Evolutionary conservation across 495 filamentous ascomycete species (phyloP).

Genomic region (Penicillium angulare): DNA sequence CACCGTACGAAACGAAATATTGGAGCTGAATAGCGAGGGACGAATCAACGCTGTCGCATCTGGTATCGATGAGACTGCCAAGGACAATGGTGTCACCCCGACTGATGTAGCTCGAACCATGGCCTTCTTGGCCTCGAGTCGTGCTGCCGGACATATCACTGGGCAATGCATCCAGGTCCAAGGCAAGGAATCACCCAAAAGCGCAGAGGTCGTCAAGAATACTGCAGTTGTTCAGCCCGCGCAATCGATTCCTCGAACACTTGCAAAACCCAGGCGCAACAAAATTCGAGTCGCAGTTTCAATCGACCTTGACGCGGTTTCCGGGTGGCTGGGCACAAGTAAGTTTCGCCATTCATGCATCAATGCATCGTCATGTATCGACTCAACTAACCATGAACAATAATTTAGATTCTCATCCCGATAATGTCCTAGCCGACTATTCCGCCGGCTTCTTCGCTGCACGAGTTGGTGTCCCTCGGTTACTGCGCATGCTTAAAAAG

Average conservation of each 20-base stretch:
- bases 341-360: background rate
- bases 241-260: constrained; percentile 21
- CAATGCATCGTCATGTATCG: too few relatives aligned
- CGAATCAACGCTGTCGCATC: constrained; percentile 57
- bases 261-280: constrained; percentile 29
- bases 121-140: constrained; percentile 52
- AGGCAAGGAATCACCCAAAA: constrained; percentile 39
- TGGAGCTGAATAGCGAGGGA: constrained; percentile 47
- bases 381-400: background rate
- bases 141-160: constrained; percentile 53
- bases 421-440: constrained; percentile 51
- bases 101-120: constrained; percentile 51
- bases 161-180: constrained; percentile 53
- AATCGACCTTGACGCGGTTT: constrained; percentile 60
- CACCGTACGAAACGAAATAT: constrained; percentile 55
- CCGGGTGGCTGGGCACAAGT: constrained; percentile 59
- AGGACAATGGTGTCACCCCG: constrained; percentile 44
- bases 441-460: constrained; percentile 58
- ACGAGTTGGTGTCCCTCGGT: constrained; percentile 56
- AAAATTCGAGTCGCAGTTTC: constrained; percentile 54
- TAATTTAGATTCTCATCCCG: constrained; percentile 6
- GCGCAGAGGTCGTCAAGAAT: background rate
- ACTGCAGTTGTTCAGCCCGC: background rate
- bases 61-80: constrained; percentile 14
- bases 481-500: constrained; percentile 57